Base-by-base conservation (phyloP, 192 early-diverging fungal species). In the Dissophora ornata region DNA sequence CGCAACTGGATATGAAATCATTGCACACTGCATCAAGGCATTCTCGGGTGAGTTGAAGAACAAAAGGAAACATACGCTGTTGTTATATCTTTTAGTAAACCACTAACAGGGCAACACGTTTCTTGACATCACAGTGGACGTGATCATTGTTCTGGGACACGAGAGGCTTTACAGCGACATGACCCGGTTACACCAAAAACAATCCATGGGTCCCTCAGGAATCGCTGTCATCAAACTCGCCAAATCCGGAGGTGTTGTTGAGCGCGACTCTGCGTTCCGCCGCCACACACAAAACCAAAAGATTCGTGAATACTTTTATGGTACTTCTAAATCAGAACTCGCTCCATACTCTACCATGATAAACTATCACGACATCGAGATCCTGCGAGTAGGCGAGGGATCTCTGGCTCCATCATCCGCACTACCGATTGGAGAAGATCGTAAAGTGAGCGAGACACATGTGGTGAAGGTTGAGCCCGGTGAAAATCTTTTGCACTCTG, bases 281-380 rank as follows among this genome's bases (percentile, higher is more conserved):
- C 82, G 88, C 25, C 90, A 93, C 36, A 51, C 84, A 4, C 91
- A 95, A 67, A 83, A 87, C 33, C 82, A 89, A 29, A 88, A 86
- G 53, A 93, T 99, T 9, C 86, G 88, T 9, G 94, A 95, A 62
- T 99, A 99, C 81, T 99, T 99, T 84, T 97, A 98, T 79, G 97
- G 97, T 0, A 92, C 93, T 0, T 34, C 81, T 0, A 88, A 90
- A 47, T 86, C 79, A 33, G 93, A 94, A 57, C 74, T 94, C 10
- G 88, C 87, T 11, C 96, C 97, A 16, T 98, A 93, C 68, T 91
- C 91, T 1, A 92, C 90, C 29, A 86, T 92, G 22, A 88, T 95
- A 28, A 83, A 85, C 25, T 97, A 92, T 54, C 58, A 89, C 13
- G 96, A 98, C 40, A 65, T 97, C 19, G 67, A 75, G 26, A 87